phyloP scores from a whole-genome alignment of 2,329 filamentous ascomycete species.

The Aaosphaeria arxii region DNA sequence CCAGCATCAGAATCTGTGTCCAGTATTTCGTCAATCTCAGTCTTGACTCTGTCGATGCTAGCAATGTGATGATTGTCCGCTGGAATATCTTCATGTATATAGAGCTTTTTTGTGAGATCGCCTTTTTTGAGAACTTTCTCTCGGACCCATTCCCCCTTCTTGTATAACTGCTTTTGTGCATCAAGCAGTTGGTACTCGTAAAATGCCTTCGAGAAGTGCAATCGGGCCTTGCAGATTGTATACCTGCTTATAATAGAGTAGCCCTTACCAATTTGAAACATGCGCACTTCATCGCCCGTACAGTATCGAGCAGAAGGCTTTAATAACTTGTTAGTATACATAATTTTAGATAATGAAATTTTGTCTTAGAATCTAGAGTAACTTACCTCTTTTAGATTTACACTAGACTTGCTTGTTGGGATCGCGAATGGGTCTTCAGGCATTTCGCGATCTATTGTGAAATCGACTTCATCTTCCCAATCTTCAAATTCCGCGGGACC shows the following conservation, averaged over 20 bases:
- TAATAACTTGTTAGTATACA: no score
- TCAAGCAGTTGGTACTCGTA: constrained; percentile 28
- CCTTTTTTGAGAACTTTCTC: constrained; percentile 21
- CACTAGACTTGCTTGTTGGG: constrained; percentile 19
- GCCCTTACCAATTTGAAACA: constrained; percentile 18
- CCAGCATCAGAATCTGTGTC: not conserved
- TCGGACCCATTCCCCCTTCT: constrained; percentile 23
- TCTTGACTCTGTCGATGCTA: not conserved
- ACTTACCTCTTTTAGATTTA: constrained; percentile 17
- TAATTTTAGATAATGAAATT: no score
- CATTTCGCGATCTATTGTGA: not conserved
- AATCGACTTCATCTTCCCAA: not conserved
- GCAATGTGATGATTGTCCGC: not conserved
- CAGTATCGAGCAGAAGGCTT: not conserved
- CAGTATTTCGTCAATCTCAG: not conserved
- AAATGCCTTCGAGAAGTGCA: constrained; percentile 12
- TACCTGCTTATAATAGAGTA: constrained; percentile 18
- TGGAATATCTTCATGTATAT: not conserved
- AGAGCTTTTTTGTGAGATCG: no score
- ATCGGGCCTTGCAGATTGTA: constrained; percentile 9
- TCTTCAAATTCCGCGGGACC: not conserved
- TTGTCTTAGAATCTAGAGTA: no score
- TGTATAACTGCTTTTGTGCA: constrained; percentile 11
- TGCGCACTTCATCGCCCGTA: constrained; percentile 23
- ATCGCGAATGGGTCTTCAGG: not conserved